Conservation (phyloP, 2,329 filamentous ascomycete genomes). For the Trichoderma afroharzianum region DNA sequence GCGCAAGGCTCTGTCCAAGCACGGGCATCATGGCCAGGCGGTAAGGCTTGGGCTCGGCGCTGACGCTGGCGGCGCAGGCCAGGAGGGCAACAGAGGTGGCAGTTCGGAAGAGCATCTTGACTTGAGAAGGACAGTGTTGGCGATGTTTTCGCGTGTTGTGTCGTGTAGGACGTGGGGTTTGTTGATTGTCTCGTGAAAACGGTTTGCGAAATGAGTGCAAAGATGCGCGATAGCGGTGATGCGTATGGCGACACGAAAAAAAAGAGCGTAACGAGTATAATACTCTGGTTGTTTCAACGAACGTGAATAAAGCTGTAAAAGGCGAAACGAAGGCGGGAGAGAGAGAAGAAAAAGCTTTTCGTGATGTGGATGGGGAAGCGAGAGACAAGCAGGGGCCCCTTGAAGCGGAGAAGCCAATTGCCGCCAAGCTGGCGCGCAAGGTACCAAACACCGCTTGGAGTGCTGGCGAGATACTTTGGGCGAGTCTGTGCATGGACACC, state of each 20-base stretch:
- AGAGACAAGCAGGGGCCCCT: constrained; percentile 7
- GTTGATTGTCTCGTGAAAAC: background rate
- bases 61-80: constrained; percentile 33
- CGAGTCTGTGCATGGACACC: background rate
- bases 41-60: constrained; percentile 33
- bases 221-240: constrained; percentile 1
- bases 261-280: constrained; percentile 30
- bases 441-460: background rate
- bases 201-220: constrained; percentile 13
- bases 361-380: constrained; percentile 13
- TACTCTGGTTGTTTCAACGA: constrained; percentile 24
- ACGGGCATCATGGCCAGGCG: constrained; percentile 36
- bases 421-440: constrained; percentile 1
- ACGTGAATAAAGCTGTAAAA: constrained; percentile 16
- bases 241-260: background rate
- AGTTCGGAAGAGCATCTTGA: constrained; percentile 36
- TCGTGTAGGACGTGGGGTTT: background rate
- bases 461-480: background rate
- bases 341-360: constrained; percentile 15
- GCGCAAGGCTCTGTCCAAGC: constrained; percentile 39
- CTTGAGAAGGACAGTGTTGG: background rate
- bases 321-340: constrained; percentile 2
- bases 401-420: background rate
- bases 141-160: background rate
- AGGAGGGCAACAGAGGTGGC: constrained; percentile 33